These are phyloP conservation scores for Gloeostereum incarnatum DNA, from an alignment of 768 basidiomycete genomes.

Conservation along the genomic window DNA sequence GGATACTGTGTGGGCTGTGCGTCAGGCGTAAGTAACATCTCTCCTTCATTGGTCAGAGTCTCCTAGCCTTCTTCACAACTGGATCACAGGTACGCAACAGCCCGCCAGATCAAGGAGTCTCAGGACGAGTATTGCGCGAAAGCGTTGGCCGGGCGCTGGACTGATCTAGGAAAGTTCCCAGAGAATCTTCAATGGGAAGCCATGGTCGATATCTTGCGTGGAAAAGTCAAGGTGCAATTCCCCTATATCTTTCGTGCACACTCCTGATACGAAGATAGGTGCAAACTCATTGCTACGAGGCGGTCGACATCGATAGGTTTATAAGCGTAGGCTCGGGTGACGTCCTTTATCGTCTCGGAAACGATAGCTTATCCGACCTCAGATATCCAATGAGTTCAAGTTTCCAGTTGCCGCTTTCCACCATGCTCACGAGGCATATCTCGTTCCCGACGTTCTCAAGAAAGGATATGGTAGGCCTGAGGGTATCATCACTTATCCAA, in stretches of 20 bases:
- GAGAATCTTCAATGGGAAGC: conserved; percentile 73
- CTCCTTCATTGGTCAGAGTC: conserved; percentile 5
- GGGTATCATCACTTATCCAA: no score
- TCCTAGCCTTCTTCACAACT: conserved; percentile 16
- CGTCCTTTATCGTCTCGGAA: not conserved
- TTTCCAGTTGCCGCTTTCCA: conserved; percentile 43
- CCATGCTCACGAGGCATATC: conserved; percentile 49
- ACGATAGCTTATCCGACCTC: not conserved
- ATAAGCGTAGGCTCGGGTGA: conserved; percentile 43
- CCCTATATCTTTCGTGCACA: not conserved
- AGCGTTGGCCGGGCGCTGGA: conserved; percentile 38
- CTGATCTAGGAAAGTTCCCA: conserved; percentile 48
- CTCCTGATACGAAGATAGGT: conserved; percentile 22
- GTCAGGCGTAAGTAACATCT: conserved; percentile 38
- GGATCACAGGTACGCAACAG: conserved; percentile 46
- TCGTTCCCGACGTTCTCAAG: conserved; percentile 51
- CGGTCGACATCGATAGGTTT: conserved; percentile 63
- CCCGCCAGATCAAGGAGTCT: conserved; percentile 50
- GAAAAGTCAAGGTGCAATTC: conserved; percentile 57
- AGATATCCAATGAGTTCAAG: conserved; percentile 31
- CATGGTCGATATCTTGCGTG: conserved; percentile 68
- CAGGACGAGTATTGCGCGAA: conserved; percentile 63
- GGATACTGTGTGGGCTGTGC: conserved; percentile 63
- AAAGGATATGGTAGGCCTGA: conserved; percentile 28
- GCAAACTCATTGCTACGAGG: conserved; percentile 45